Evolutionary conservation across 352 stramenopile species (phyloP).

Genomic region (Pythium volutum): DNA sequence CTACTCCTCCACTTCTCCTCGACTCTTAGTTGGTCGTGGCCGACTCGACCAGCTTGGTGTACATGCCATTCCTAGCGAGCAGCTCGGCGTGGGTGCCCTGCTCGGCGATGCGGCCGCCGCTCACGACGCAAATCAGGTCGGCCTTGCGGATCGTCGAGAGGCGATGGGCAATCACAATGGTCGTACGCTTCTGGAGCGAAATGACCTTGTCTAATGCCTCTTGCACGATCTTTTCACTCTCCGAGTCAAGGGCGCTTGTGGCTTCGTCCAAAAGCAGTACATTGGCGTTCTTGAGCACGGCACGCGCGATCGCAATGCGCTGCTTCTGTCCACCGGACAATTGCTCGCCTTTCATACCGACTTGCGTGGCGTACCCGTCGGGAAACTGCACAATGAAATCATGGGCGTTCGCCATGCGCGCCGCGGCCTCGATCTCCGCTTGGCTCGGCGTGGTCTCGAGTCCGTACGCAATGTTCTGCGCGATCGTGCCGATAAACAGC

Average conservation of each 20-base stretch:
- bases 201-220: constrained; percentile 58
- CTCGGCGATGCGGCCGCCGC: constrained; percentile 89
- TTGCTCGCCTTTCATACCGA: constrained; percentile 40
- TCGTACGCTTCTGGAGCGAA: constrained; percentile 62
- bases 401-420: constrained; percentile 6
- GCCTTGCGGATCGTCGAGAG: constrained; percentile 92
- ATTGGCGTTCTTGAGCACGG: constrained; percentile 40
- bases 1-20: too few relatives aligned
- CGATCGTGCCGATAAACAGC: constrained; percentile 8
- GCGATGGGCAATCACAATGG: constrained; percentile 92
- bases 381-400: constrained; percentile 15
- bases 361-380: constrained; percentile 9
- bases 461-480: constrained; percentile 7
- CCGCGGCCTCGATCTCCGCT: neutral
- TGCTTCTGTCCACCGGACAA: constrained; percentile 73
- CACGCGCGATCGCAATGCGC: constrained; percentile 87
- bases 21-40: too few relatives aligned
- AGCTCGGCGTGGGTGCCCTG: constrained; percentile 91
- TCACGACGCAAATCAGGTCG: constrained; percentile 93
- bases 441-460: neutral
- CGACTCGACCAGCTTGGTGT: constrained; percentile 7
- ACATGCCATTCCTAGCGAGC: constrained; percentile 32
- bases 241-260: constrained; percentile 77
- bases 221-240: constrained; percentile 81
- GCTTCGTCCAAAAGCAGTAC: constrained; percentile 91